Evolutionary conservation across 2,329 filamentous ascomycete genomes (phyloP), one percentile per base, ranked within the genome.

Genomic region (Cladosporium austrohemisphaericum): DNA sequence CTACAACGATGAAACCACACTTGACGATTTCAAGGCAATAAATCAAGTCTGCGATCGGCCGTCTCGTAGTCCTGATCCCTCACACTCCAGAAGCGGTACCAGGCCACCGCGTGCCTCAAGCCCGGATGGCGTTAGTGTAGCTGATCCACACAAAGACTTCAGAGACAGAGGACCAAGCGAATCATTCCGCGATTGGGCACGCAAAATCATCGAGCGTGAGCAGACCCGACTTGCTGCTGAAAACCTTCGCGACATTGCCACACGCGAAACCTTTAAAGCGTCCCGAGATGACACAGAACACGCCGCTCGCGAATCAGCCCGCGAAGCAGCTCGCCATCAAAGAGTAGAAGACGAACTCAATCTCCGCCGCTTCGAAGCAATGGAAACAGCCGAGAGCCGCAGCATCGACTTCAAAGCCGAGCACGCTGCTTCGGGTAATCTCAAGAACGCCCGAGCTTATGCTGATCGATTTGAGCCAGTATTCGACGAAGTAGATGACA

Each of bases 221-320:
- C n/a, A n/a, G n/a, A n/a, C n/a, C n/a, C n/a, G n/a, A n/a, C n/a
- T n/a, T n/a, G n/a, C n/a, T n/a, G n/a, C n/a, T n/a, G n/a, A n/a
- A n/a, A n/a, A n/a, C n/a, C n/a, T n/a, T n/a, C 52, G 44, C 18
- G 53, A 51, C 26, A n/a, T 47, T n/a, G 47, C 36, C 14, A 18
- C 37, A 4, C 25, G 25, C 7, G 26, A 20, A 10, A 9, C 9
- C 18, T 29, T 23, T 4, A 36, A 18, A 13, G 13, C 33, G n/a
- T n/a, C 19, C 7, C 31, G 44, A 10, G n/a, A 36, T 11, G 44
- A 47, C 33, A 29, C n/a, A 14, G 44, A 47, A 38, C 9, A 38
- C 33, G 25, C 10, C 11, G 11, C 44, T 10, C 44, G 44, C 13
- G 23, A 37, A 14, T 4, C 25, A 9, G 44, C 44, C 3, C 25